These are phyloP conservation scores for Sclerotinia borealis DNA, from an alignment of 2,329 filamentous ascomycete genomes.

Conservation along the genomic window DNA sequence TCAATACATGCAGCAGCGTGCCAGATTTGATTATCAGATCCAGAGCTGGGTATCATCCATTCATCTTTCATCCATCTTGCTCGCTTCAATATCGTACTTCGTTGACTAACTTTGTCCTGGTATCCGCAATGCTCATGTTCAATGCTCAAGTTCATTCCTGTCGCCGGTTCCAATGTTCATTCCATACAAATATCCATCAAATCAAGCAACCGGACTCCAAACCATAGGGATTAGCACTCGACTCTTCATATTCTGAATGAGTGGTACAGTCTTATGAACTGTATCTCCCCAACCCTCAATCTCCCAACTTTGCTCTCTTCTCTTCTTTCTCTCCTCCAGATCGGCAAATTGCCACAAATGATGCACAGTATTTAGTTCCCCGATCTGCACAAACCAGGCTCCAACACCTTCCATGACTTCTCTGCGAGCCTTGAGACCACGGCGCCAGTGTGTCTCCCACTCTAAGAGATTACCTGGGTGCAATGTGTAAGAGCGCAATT, in stretches of 20 bases:
- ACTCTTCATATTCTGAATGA: conserved; percentile 96
- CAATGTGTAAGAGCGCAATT: conserved; percentile 92
- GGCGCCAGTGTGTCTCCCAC: conserved; percentile 98
- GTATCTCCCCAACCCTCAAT: conserved; percentile 95
- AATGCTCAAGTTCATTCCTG: neutral
- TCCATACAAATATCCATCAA: neutral
- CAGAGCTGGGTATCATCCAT: neutral
- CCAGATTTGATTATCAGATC: neutral
- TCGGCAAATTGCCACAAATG: conserved; percentile 99
- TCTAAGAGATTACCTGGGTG: conserved; percentile 94
- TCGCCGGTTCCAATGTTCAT: neutral
- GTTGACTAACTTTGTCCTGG: neutral
- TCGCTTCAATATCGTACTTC: neutral
- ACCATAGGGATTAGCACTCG: conserved; percentile 89
- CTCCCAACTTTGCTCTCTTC: conserved; percentile 91
- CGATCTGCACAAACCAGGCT: conserved; percentile 98
- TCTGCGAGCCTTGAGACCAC: conserved; percentile 79
- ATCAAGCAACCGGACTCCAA: conserved; percentile 77
- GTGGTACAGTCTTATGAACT: conserved; percentile 94
- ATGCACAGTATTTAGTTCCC: conserved; percentile 94
- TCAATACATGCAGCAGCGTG: conserved; percentile 19
- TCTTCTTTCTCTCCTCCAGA: conserved; percentile 82
- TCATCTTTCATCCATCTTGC: neutral
- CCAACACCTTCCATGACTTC: conserved; percentile 99
- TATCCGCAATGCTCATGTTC: neutral